Percentiles rank a stretch among this genome's conserved stretches.
Evolutionary conservation across 257 asterid genomes (phyloP).

Genomic region (Eustoma russellianum): DNA sequence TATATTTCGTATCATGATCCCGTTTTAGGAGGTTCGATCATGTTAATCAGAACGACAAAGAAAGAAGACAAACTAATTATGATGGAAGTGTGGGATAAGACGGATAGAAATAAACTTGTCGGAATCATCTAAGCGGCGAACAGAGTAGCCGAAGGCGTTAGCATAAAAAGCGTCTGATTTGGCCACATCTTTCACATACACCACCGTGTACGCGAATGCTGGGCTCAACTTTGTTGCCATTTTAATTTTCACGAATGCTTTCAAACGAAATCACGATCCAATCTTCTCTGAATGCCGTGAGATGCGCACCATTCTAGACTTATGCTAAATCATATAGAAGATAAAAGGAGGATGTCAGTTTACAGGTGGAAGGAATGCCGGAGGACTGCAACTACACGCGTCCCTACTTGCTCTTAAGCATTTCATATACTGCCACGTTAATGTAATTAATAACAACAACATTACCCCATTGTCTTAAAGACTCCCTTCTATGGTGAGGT

Average conservation of each 20-base stretch:
- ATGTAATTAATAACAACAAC: too few species aligned
- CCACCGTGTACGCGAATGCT: slow-evolving; percentile 56
- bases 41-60: too few species aligned
- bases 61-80: too few species aligned
- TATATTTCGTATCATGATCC: too few species aligned
- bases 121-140: slow-evolving; percentile 59
- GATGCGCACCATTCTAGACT: too few species aligned
- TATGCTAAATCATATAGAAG: not conserved
- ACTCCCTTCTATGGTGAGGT: too few species aligned
- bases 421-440: too few species aligned
- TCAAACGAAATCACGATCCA: not conserved
- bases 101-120: slow-evolving; percentile 26
- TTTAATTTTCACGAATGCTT: not conserved
- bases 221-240: slow-evolving; percentile 51
- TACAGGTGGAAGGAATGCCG: slow-evolving; percentile 9
- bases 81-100: not conserved
- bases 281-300: not conserved
- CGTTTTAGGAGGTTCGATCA: too few species aligned
- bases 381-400: slow-evolving; percentile 9
- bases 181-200: slow-evolving; percentile 64
- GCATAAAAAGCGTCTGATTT: slow-evolving; percentile 61
- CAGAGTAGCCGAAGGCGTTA: slow-evolving; percentile 56
- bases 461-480: too few species aligned
- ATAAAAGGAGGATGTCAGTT: not conserved
- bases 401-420: not conserved